Conservation (phyloP, 768 basidiomycete genomes). For the Boletus subcaerulescens region DNA sequence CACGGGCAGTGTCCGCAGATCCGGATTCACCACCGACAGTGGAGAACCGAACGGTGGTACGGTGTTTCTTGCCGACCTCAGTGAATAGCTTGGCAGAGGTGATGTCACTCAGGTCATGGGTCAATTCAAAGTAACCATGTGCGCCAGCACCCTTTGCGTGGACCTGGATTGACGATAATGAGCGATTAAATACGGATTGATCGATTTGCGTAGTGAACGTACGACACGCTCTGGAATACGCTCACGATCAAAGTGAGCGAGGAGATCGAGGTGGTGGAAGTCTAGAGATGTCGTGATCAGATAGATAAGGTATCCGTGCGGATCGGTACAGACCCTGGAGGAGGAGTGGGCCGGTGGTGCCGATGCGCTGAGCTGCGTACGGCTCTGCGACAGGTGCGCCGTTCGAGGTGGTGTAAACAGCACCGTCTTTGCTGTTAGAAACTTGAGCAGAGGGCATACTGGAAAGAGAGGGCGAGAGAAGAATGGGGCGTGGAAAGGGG, state of each 20-base stretch:
- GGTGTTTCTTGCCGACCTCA: slow-evolving; percentile 63
- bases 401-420: slow-evolving; percentile 81
- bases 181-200: slow-evolving; percentile 8
- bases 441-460: slow-evolving; percentile 69
- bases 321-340: slow-evolving; percentile 64
- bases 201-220: slow-evolving; percentile 25
- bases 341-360: slow-evolving; percentile 76
- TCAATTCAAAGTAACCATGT: slow-evolving; percentile 90
- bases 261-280: slow-evolving; percentile 85
- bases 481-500: neutral
- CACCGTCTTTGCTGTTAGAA: slow-evolving; percentile 49
- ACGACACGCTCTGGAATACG: slow-evolving; percentile 95
- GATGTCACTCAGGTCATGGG: slow-evolving; percentile 80
- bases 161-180: slow-evolving; percentile 47
- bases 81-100: slow-evolving; percentile 69
- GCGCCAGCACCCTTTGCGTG: slow-evolving; percentile 93
- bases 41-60: slow-evolving; percentile 82
- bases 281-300: slow-evolving; percentile 43
- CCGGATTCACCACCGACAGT: slow-evolving; percentile 90
- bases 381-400: slow-evolving; percentile 76
- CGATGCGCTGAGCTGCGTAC: slow-evolving; percentile 75
- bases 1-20: slow-evolving; percentile 88
- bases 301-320: neutral
- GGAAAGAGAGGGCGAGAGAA: neutral
- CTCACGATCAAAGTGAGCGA: slow-evolving; percentile 92